A percentile compares a stretch with the other conserved stretches of the same genome.
Evolutionary conservation across 106 monocot species (phyloP).

Genomic region (Phalaenopsis equestris): DNA sequence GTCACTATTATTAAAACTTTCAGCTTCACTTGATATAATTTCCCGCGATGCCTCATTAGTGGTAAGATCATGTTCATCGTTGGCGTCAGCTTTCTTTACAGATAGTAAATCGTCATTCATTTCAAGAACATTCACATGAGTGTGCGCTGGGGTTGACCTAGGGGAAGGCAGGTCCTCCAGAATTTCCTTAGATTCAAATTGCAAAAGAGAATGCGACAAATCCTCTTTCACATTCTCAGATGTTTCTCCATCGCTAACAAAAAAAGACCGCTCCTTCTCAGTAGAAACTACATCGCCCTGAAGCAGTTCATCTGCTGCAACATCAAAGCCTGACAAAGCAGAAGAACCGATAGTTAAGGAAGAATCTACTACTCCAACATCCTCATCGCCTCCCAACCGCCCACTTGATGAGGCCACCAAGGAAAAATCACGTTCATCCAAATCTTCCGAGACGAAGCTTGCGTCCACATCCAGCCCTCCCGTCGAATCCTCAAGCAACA

Average conservation of each 20-base stretch:
- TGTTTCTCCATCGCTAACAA: neutral
- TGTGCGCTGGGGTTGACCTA: neutral
- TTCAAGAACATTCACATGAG: constrained; percentile 10
- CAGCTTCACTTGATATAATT: constrained; percentile 5
- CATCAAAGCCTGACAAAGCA: constrained; percentile 1
- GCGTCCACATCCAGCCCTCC: constrained; percentile 3
- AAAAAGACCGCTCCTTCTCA: neutral
- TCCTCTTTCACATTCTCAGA: neutral
- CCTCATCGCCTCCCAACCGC: constrained; percentile 6
- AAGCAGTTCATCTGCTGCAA: constrained; percentile 3
- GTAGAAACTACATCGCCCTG: constrained; percentile 1
- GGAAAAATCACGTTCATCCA: constrained; percentile 10
- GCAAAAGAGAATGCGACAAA: neutral
- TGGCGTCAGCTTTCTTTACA: neutral
- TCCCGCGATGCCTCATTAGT: neutral
- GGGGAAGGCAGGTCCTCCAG: neutral
- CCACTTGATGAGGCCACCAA: neutral
- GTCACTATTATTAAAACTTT: constrained; percentile 17
- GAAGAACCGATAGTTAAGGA: neutral
- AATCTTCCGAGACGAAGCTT: neutral
- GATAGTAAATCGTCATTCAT: constrained; percentile 12
- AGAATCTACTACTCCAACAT: neutral
- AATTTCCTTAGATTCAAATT: constrained; percentile 13
- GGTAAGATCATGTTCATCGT: neutral
- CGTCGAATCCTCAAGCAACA: constrained; percentile 4